Percentiles rank a stretch among this genome's conserved stretches.
phyloP scores from a whole-genome alignment of 805 yeast species.

The Debaryomyces hansenii region DNA sequence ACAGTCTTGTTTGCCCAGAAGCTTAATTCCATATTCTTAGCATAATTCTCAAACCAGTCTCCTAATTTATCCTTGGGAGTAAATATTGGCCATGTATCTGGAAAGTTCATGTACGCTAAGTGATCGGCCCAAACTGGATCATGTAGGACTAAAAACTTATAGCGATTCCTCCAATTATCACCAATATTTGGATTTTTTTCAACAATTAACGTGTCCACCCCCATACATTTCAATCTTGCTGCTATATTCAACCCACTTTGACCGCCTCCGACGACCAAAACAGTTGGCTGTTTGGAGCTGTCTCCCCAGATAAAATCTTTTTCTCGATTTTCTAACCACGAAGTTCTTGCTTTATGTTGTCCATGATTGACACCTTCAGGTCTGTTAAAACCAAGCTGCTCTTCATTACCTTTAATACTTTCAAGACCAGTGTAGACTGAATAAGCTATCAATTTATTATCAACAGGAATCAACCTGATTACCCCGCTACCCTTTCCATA shows the following conservation, averaged over 20 bases:
- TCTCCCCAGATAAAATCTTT: slow-evolving; percentile 28
- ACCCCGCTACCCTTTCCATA: slow-evolving; percentile 36
- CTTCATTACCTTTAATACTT: slow-evolving; percentile 30
- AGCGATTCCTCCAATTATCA: slow-evolving; percentile 48
- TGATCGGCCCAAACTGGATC: slow-evolving; percentile 46
- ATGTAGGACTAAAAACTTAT: slow-evolving; percentile 43
- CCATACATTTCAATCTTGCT: slow-evolving; percentile 40
- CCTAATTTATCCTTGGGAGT: slow-evolving; percentile 47
- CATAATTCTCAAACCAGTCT: slow-evolving; percentile 43
- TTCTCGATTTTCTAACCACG: slow-evolving; percentile 37
- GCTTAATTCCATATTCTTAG: slow-evolving; percentile 39
- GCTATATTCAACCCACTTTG: slow-evolving; percentile 45
- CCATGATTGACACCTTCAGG: slow-evolving; percentile 40
- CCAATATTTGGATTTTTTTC: slow-evolving; percentile 38
- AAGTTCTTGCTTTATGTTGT: slow-evolving; percentile 33
- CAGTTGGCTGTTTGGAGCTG: slow-evolving; percentile 27
- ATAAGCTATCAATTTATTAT: slow-evolving; percentile 26
- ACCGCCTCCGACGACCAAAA: slow-evolving; percentile 47
- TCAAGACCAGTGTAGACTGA: slow-evolving; percentile 34
- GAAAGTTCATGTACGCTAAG: slow-evolving; percentile 40
- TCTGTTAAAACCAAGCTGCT: slow-evolving; percentile 27
- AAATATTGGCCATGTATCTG: slow-evolving; percentile 42
- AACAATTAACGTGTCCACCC: slow-evolving; percentile 38
- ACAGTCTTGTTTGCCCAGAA: slow-evolving; percentile 18
- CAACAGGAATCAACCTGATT: slow-evolving; percentile 26